Evolutionary conservation across 768 basidiomycete genomes (phyloP).

Genomic region (Ramaria rubella): DNA sequence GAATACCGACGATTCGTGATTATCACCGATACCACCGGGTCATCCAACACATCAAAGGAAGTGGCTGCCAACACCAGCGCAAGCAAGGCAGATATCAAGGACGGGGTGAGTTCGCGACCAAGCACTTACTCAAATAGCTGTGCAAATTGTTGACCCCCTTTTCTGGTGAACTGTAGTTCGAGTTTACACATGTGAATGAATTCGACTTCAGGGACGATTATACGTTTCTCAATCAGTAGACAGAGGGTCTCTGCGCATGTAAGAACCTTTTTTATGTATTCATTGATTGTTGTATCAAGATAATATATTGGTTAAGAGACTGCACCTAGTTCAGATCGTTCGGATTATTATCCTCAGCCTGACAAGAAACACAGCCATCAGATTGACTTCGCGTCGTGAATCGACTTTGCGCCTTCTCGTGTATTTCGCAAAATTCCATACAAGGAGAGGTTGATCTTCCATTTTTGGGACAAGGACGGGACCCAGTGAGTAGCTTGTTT

Average conservation of each 20-base stretch:
- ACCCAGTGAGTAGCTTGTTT: too few relatives aligned
- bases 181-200: slow-evolving; percentile 39
- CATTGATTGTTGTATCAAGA: not conserved
- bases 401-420: too few relatives aligned
- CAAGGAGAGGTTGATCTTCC: too few relatives aligned
- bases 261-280: not conserved
- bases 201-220: slow-evolving; percentile 56
- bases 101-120: slow-evolving; percentile 40
- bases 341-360: too few relatives aligned
- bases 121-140: not conserved
- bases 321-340: too few relatives aligned
- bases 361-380: too few relatives aligned
- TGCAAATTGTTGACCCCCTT: not conserved
- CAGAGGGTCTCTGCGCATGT: not conserved
- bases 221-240: not conserved
- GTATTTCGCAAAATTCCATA: too few relatives aligned
- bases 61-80: not conserved
- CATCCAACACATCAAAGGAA: slow-evolving; percentile 9
- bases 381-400: too few relatives aligned
- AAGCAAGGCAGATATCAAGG: slow-evolving; percentile 20
- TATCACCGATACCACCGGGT: slow-evolving; percentile 36
- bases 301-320: too few relatives aligned
- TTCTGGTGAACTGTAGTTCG: slow-evolving; percentile 42
- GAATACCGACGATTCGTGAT: slow-evolving; percentile 62
- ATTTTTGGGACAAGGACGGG: too few relatives aligned